A percentile compares a stretch with the other conserved stretches of the same genome.
phyloP scores from a whole-genome alignment of 176 grass and related monocot genomes.

The Triticum turgidum region DNA sequence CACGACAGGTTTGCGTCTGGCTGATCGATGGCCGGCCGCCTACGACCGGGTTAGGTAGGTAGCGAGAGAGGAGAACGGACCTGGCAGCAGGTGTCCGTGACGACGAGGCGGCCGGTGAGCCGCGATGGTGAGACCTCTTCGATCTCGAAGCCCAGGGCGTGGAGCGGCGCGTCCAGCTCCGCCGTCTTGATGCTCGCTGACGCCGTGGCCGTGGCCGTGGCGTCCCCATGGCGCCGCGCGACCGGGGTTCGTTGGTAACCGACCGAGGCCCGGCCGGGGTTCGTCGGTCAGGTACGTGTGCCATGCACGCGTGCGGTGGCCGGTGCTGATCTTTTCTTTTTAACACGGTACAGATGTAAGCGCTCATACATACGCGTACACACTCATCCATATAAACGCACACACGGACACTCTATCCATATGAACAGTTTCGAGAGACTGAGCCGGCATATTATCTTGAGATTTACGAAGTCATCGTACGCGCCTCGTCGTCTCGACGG shows the following conservation, averaged over 20 bases:
- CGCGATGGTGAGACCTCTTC: constrained; percentile 49
- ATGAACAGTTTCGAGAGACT: no score
- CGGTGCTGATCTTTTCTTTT: no score
- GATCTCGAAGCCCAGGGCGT: constrained; percentile 68
- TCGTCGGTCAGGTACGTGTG: neutral
- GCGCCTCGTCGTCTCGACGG: no score
- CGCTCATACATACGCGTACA: no score
- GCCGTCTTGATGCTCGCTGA: constrained; percentile 1
- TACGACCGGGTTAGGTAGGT: neutral
- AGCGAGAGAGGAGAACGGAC: neutral
- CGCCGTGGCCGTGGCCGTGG: neutral
- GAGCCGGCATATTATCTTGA: no score
- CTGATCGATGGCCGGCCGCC: neutral
- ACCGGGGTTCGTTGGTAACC: neutral
- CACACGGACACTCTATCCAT: no score
- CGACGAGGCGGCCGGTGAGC: constrained; percentile 57
- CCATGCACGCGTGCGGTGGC: no score
- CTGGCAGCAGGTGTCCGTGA: constrained; percentile 57
- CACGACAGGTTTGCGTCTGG: no score
- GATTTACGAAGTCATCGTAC: no score
- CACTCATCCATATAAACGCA: no score
- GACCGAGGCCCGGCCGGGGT: neutral
- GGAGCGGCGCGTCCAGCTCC: constrained; percentile 53
- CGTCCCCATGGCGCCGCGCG: neutral
- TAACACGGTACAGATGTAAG: no score